Conservation (phyloP, 192 early-diverging fungal species). For the Funneliformis geosporum region DNA sequence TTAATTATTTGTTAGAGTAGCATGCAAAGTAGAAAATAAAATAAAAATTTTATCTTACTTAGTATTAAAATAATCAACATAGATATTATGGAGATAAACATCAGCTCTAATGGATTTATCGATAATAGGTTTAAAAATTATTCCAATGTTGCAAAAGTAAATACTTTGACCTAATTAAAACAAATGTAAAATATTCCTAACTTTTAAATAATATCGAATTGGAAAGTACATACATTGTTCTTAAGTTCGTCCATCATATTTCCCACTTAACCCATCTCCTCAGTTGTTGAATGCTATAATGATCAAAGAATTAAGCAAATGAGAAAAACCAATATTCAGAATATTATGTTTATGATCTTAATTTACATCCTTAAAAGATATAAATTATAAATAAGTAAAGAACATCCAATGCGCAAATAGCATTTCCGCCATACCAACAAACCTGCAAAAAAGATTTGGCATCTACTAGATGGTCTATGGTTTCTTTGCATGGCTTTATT, state of each 20-base stretch:
- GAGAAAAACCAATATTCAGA: no score
- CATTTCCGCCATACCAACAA: slow-evolving; percentile 72
- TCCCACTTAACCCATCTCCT: slow-evolving; percentile 35
- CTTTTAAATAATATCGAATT: not conserved
- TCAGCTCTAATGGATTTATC: slow-evolving; percentile 60
- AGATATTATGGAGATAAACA: slow-evolving; percentile 50
- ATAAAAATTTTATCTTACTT: not conserved
- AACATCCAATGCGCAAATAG: slow-evolving; percentile 70
- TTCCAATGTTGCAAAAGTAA: slow-evolving; percentile 62
- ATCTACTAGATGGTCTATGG: slow-evolving; percentile 67
- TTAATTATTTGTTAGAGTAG: no score
- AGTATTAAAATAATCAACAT: slow-evolving; percentile 55
- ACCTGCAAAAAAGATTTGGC: slow-evolving; percentile 67
- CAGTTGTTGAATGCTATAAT: slow-evolving; percentile 35
- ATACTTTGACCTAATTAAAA: slow-evolving; percentile 48
- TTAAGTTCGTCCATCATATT: slow-evolving; percentile 38
- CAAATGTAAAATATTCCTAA: not conserved
- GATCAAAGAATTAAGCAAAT: slow-evolving; percentile 40
- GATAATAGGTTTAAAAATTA: slow-evolving; percentile 65
- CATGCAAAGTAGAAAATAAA: not conserved
- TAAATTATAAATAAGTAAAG: slow-evolving; percentile 63
- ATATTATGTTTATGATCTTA: no score
- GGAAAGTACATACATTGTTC: slow-evolving; percentile 25
- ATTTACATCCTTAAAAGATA: not conserved
- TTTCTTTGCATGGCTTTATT: slow-evolving; percentile 69